Base-by-base conservation (phyloP, 2,329 filamentous ascomycete genomes). In the Calonectria honghensis region DNA sequence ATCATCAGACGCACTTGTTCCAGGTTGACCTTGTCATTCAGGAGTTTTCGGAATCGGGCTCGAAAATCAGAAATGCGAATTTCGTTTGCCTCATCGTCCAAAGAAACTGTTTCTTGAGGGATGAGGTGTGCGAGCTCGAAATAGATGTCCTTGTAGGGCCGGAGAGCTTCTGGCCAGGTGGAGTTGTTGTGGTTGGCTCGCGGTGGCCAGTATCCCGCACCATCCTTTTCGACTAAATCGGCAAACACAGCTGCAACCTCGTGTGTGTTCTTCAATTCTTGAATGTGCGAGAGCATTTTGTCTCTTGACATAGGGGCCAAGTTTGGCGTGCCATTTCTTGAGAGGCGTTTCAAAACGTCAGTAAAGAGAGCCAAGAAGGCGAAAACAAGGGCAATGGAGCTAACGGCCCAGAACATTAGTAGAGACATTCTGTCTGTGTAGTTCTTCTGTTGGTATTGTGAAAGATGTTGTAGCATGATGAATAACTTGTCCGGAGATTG, bases 241-340 rank as follows among this genome's bases (percentile, higher is more conserved):
- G 51, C 51, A 32, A 54, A 31, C 6, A 54, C 51, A 32, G 51
- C 51, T 32, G 51, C 51, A 32, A 31, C 51, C 18, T 54, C 51
- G 24, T 54, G 51, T 31, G 29, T 4, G 24, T 54, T 7, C n/a
- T 54, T 54, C 51, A 54, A 18, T 27, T 32, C 9, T 54, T 54
- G 51, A 16, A 54, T 20, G 16, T 54, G 10, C 20, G 51, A 54
- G 7, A 54, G 27, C 24, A 54, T 32, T 11, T 31, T 10, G 2
- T 20, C 51, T 54, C 51, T 54, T 20, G 51, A 2, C 14, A 20
- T 32, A 32, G 14, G 4, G 7, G 29, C 16, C 16, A 29, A 31
- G 7, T 32, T 10, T 14, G 3, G 51, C 27, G 20, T 20, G 24
- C 7, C 29, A 9, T 54, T 54, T 10, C 13, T 7, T 6, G 14